Base-by-base conservation (phyloP, 2,329 filamentous ascomycete species). In the Alternaria conjuncta region DNA sequence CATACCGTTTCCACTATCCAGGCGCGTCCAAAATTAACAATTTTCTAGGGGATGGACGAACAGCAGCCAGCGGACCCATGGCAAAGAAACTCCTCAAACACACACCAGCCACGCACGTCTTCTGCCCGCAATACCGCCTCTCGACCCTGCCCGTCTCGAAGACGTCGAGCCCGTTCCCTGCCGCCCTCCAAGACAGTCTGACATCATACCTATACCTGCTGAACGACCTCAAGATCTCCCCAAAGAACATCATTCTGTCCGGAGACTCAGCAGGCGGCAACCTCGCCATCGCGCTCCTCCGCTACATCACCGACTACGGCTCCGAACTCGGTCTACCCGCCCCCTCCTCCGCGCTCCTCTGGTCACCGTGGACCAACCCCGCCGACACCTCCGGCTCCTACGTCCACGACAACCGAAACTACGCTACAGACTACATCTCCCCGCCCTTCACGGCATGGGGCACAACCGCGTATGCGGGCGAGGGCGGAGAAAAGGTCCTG, bases 241-340 rank as follows among this genome's bases (percentile, higher is more conserved):
- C 84, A 0, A 54, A 64, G 0, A 75, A 81, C 32, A 83, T 86
- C 58, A 74, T 83, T 0, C 15, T 87, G 0, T 81, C 79, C 0
- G 85, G 85, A 6, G 85, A 87, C 70, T 84, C 81, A 32, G 85
- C 85, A 0, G 85, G 85, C 57, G 84, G 75, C 0, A 85, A 86
- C 66, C 72, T 84, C 11, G 78, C 74, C 0, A 77, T 86, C 21
- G 77, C 78, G 0, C 71, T 86, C 13, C 74, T 86, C 30, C 77
- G 84, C 18, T 86, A 86, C 67, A 65, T 87, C 6, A 57, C 69
- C 9, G 81, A 83, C 23, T 79, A 80, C 59, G 83, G 81, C 3
- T 43, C 66, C 3, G 68, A 74, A 5, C 53, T 79, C 3, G 70
- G 62, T 2, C 67, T 84, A 1, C 76, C 76, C 0, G 20, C 50